phyloP scores from a whole-genome alignment of 441 rosid genomes.

The Croton setiger region DNA sequence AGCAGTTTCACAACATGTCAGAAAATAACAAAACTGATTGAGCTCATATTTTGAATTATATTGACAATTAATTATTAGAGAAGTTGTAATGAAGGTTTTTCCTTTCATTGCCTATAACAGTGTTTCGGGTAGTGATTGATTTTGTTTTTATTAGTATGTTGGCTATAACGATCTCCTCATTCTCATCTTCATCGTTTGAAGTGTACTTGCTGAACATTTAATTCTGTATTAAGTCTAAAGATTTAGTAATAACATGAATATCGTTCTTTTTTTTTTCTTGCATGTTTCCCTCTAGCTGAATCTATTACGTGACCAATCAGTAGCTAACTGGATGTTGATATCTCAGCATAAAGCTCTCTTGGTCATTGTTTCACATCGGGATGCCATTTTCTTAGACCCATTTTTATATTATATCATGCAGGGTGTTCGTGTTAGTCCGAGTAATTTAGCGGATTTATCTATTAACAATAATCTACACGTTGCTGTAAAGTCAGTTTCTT shows the following conservation, averaged over 20 bases:
- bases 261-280: neutral
- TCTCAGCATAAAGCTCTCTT: neutral
- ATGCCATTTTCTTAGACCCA: neutral
- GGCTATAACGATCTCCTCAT: neutral
- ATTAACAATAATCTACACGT: constrained; percentile 21
- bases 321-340: neutral
- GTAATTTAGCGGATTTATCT: constrained; percentile 26
- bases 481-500: constrained; percentile 30
- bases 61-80: neutral
- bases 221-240: neutral
- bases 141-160: neutral
- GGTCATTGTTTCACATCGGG: neutral
- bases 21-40: too few relatives aligned
- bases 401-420: constrained; percentile 29
- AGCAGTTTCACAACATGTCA: too few relatives aligned
- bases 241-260: neutral
- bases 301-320: neutral
- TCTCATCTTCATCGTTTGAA: neutral
- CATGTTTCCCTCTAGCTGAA: neutral
- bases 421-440: constrained; percentile 47
- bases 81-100: neutral
- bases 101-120: neutral
- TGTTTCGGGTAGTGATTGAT: neutral
- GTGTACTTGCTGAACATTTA: neutral
- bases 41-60: neutral